Evolutionary conservation across 2,329 filamentous ascomycete genomes (phyloP).

Genomic region (Chaetomiaceae sp.): DNA sequence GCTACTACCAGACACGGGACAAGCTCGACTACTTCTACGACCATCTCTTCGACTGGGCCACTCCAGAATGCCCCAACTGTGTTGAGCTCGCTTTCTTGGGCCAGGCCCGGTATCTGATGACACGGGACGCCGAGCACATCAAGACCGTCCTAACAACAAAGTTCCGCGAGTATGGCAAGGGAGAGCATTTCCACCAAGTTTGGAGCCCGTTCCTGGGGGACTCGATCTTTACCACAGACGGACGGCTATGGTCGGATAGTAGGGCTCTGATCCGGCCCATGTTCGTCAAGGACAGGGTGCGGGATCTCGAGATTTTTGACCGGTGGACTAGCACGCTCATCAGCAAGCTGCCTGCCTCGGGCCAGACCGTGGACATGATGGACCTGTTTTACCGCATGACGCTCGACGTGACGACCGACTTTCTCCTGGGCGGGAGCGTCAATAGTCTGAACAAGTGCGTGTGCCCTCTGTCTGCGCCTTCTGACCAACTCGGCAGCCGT

Average conservation of each 20-base stretch:
- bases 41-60: slow-evolving; percentile 28
- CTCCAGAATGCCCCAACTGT: slow-evolving; percentile 34
- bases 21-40: slow-evolving; percentile 33
- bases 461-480: not conserved
- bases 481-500: not conserved
- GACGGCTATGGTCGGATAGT: slow-evolving; percentile 50
- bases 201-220: slow-evolving; percentile 49
- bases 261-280: slow-evolving; percentile 51
- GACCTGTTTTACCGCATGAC: slow-evolving; percentile 62
- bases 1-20: slow-evolving; percentile 31
- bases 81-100: slow-evolving; percentile 36
- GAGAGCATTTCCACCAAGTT: slow-evolving; percentile 38
- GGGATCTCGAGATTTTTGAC: slow-evolving; percentile 55
- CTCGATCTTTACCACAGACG: slow-evolving; percentile 53
- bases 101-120: slow-evolving; percentile 40
- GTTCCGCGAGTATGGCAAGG: slow-evolving; percentile 52
- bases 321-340: slow-evolving; percentile 55
- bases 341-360: slow-evolving; percentile 50
- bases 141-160: slow-evolving; percentile 53
- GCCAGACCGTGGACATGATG: slow-evolving; percentile 55
- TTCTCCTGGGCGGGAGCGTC: slow-evolving; percentile 59
- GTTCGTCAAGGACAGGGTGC: slow-evolving; percentile 45
- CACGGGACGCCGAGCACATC: slow-evolving; percentile 52
- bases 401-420: slow-evolving; percentile 63
- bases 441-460: slow-evolving; percentile 41